Percentiles rank a stretch among this genome's conserved stretches.
Evolutionary conservation across 2,329 filamentous ascomycete species (phyloP).

Genomic region (Aspergillus pseudotamarii): DNA sequence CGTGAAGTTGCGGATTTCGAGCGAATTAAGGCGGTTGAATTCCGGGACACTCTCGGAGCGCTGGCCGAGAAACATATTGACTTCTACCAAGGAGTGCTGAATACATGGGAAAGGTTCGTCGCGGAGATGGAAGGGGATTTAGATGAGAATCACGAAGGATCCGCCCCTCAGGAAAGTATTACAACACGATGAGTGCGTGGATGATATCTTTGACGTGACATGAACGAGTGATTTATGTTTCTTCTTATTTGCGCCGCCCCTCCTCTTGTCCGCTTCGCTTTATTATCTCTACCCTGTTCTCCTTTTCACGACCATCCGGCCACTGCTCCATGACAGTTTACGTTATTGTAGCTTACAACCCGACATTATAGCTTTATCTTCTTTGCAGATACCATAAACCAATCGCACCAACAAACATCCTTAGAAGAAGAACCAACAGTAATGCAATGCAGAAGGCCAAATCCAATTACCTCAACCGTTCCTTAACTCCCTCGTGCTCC

Average conservation of each 20-base stretch:
- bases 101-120: slow-evolving; percentile 89
- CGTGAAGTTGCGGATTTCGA: slow-evolving; percentile 94
- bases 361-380: neutral
- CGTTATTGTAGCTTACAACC: neutral
- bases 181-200: slow-evolving; percentile 8
- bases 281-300: neutral
- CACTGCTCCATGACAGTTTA: neutral
- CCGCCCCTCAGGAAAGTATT: slow-evolving; percentile 24
- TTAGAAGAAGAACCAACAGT: neutral
- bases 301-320: neutral
- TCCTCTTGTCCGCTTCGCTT: neutral
- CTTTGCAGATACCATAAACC: neutral
- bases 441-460: neutral
- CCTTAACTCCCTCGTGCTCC: slow-evolving; percentile 22
- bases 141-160: slow-evolving; percentile 28
- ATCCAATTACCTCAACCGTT: slow-evolving; percentile 9
- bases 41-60: slow-evolving; percentile 80
- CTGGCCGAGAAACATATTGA: slow-evolving; percentile 82
- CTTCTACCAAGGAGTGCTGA: slow-evolving; percentile 79
- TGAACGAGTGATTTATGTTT: slow-evolving; percentile 1
- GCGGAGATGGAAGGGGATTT: slow-evolving; percentile 76
- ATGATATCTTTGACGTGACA: slow-evolving; percentile 1
- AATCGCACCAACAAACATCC: neutral
- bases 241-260: neutral
- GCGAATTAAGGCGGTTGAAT: slow-evolving; percentile 91